These are phyloP conservation scores for Xylariaceae sp. DNA, from an alignment of 2,329 filamentous ascomycete genomes.

Conservation along the genomic window DNA sequence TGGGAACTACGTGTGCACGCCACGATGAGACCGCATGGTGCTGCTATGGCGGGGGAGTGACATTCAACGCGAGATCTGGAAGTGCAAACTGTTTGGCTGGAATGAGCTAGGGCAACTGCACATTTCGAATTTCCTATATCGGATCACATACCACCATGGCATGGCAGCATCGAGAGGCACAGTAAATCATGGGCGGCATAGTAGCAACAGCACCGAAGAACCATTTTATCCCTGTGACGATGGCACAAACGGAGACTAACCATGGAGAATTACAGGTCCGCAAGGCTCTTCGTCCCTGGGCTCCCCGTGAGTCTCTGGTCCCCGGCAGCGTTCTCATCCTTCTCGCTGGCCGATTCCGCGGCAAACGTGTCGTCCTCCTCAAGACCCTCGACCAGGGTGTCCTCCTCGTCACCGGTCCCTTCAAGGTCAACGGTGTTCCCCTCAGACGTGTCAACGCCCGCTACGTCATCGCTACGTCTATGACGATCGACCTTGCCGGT, in stretches of 20 bases:
- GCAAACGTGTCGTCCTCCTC: constrained; percentile 99
- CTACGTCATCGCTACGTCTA: constrained; percentile 89
- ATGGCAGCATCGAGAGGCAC: no score
- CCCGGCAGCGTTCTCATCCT: constrained; percentile 98
- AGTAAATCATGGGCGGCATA: constrained; percentile 1
- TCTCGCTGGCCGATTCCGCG: constrained; percentile 98
- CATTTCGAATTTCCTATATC: constrained; percentile 10
- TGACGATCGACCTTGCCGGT: constrained; percentile 79
- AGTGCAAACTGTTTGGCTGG: not conserved
- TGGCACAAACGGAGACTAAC: no score
- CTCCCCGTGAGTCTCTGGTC: constrained; percentile 83
- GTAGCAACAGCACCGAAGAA: constrained; percentile 1
- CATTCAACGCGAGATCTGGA: not conserved
- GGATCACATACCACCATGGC: constrained; percentile 1
- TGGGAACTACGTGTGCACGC: not conserved
- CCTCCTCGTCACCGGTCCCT: constrained; percentile 97
- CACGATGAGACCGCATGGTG: not conserved
- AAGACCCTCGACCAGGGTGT: constrained; percentile 97
- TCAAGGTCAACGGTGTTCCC: constrained; percentile 99
- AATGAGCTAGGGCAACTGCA: not conserved
- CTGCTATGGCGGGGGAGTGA: no score
- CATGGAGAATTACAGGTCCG: constrained; percentile 64
- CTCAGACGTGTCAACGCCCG: constrained; percentile 90
- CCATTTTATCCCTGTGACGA: no score
- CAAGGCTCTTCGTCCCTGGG: constrained; percentile 87